Percentiles rank a stretch among this genome's conserved stretches.
Conservation (phyloP, 176 grass and related monocot species). For the Ensete ventricosum region DNA sequence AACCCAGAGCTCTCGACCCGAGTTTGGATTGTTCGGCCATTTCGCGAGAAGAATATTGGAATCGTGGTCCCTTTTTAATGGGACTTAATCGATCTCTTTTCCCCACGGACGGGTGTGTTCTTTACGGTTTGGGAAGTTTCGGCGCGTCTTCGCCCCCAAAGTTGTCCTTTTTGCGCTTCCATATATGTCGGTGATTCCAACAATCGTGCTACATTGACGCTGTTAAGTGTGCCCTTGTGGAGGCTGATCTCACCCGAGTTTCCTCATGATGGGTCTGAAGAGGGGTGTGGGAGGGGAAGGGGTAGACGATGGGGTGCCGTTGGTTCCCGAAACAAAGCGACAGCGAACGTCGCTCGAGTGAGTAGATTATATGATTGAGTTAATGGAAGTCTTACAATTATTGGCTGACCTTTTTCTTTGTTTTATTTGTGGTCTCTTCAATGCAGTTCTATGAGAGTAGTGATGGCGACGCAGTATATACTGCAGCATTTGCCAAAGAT, state of each 20-base stretch:
- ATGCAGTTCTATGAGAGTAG: constrained; percentile 58
- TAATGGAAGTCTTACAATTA: background rate
- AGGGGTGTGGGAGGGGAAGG: constrained; percentile 55
- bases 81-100: constrained; percentile 28
- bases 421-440: background rate
- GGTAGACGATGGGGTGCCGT: constrained; percentile 43
- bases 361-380: constrained; percentile 10
- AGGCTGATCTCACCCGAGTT: background rate
- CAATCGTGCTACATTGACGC: constrained; percentile 5
- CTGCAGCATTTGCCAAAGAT: constrained; percentile 64
- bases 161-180: constrained; percentile 38
- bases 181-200: constrained; percentile 34
- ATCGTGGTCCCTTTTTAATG: constrained; percentile 22
- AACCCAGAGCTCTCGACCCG: background rate
- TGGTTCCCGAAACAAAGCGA: constrained; percentile 47
- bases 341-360: constrained; percentile 49
- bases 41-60: background rate
- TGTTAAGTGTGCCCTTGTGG: constrained; percentile 7
- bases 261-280: constrained; percentile 35
- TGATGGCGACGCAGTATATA: constrained; percentile 73
- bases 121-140: constrained; percentile 68
- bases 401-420: background rate
- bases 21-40: background rate
- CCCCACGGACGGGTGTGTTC: constrained; percentile 33
- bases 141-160: constrained; percentile 29